Evolutionary conservation across 257 asterid genomes (phyloP).

Genomic region (Eustoma russellianum): DNA sequence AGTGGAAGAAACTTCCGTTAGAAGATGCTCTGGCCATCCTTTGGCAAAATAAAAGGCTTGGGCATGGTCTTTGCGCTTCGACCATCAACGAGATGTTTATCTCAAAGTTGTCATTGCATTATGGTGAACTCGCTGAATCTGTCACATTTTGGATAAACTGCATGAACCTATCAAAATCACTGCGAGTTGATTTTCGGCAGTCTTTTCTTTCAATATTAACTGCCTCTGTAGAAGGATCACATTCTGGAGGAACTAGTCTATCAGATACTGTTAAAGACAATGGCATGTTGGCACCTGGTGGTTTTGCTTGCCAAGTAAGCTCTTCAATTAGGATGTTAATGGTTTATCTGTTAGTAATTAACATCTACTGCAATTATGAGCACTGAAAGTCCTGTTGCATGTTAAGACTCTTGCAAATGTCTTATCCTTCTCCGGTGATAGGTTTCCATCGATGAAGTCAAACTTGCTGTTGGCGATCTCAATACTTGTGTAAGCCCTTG

Average conservation of each 20-base stretch:
- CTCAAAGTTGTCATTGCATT: constrained; percentile 45
- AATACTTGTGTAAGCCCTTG: constrained; percentile 47
- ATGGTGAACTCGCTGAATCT: constrained; percentile 36
- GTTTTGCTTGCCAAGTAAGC: constrained; percentile 51
- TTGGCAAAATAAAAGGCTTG: constrained; percentile 79
- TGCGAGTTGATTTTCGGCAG: constrained; percentile 52
- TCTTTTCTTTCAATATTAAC: constrained; percentile 19
- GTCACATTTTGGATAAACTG: constrained; percentile 55
- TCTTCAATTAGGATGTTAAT: background rate
- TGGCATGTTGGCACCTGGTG: constrained; percentile 56
- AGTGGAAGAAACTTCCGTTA: constrained; percentile 43
- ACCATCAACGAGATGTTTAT: constrained; percentile 52
- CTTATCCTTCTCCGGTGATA: background rate
- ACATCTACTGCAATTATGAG: background rate
- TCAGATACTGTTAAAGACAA: constrained; percentile 25
- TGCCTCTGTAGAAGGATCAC: constrained; percentile 14
- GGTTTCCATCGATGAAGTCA: constrained; percentile 33
- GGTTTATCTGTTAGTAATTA: background rate
- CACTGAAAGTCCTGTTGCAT: background rate
- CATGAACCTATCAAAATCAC: constrained; percentile 57
- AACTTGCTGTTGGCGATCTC: constrained; percentile 65
- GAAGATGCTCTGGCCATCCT: constrained; percentile 51
- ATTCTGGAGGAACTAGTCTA: constrained; percentile 1
- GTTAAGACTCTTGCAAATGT: background rate
- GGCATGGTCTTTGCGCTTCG: constrained; percentile 80